Conservation (phyloP, 345 rosid species). For the Acer negundo region DNA sequence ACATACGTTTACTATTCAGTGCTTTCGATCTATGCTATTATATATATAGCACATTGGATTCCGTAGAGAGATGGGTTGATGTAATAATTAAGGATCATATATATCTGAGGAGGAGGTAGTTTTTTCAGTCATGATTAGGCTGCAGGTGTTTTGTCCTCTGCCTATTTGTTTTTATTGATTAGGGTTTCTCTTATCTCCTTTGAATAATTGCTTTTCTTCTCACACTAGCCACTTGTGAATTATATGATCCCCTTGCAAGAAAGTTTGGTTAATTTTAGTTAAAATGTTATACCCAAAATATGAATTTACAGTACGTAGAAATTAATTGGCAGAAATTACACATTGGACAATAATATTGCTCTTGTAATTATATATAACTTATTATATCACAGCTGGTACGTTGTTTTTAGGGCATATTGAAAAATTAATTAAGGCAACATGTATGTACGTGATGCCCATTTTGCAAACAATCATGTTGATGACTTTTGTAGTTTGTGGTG, state of each 20-base stretch:
- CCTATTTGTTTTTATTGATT: neutral
- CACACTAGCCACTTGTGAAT: neutral
- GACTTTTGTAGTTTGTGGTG: neutral
- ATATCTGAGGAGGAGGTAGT: neutral
- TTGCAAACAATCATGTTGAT: slow-evolving; percentile 6
- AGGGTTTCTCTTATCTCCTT: neutral
- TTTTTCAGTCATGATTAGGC: slow-evolving; percentile 3
- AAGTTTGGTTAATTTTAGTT: too few relatives aligned
- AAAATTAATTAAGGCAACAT: slow-evolving; percentile 5
- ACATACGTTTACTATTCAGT: neutral
- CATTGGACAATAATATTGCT: neutral
- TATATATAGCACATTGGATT: slow-evolving; percentile 25
- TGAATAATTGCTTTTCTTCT: slow-evolving; percentile 1
- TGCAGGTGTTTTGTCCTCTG: slow-evolving; percentile 5
- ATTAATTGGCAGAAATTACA: neutral
- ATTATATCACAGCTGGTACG: too few relatives aligned
- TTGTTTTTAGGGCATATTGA: too few relatives aligned
- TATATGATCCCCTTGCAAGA: neutral
- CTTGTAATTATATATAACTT: too few relatives aligned
- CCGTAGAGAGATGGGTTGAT: slow-evolving; percentile 13
- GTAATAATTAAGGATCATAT: neutral
- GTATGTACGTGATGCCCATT: slow-evolving; percentile 25
- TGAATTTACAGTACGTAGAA: too few relatives aligned
- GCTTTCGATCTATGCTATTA: neutral
- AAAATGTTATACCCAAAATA: too few relatives aligned